Conservation (phyloP, 805 yeast genomes). For the Candida manassasensis region DNA sequence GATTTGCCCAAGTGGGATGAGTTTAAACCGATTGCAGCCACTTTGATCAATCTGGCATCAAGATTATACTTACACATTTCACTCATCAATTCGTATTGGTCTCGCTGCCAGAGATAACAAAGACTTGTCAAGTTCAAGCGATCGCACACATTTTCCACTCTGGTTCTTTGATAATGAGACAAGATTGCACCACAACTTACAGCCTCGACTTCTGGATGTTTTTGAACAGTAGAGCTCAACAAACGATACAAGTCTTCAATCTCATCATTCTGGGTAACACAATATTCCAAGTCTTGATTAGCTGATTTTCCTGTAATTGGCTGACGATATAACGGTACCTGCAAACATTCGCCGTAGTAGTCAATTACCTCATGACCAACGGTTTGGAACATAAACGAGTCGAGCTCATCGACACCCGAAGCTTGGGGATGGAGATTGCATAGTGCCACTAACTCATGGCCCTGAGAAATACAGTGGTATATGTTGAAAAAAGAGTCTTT, state of each 20-base stretch:
- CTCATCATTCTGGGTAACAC: slow-evolving; percentile 68
- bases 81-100: slow-evolving; percentile 71
- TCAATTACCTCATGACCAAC: slow-evolving; percentile 84
- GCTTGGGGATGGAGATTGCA: slow-evolving; percentile 64
- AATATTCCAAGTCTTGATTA: slow-evolving; percentile 66
- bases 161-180: slow-evolving; percentile 89
- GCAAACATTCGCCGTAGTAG: slow-evolving; percentile 63
- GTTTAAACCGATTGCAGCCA: slow-evolving; percentile 85
- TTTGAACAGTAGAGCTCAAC: slow-evolving; percentile 40
- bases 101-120: slow-evolving; percentile 86
- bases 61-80: slow-evolving; percentile 68
- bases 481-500: slow-evolving; percentile 92
- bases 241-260: slow-evolving; percentile 74
- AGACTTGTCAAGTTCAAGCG: slow-evolving; percentile 65
- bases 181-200: slow-evolving; percentile 95
- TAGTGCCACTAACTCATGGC: slow-evolving; percentile 80
- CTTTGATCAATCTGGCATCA: slow-evolving; percentile 86
- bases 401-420: slow-evolving; percentile 55
- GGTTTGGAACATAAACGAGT: slow-evolving; percentile 96
- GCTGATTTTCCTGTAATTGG: slow-evolving; percentile 59
- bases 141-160: slow-evolving; percentile 88
- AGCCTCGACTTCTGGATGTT: slow-evolving; percentile 72
- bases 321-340: slow-evolving; percentile 73
- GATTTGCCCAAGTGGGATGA: slow-evolving; percentile 63
- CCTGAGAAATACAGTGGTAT: slow-evolving; percentile 76